Base-by-base conservation (phyloP, 2,329 filamentous ascomycete species). In the Trichoderma arundinaceum region DNA sequence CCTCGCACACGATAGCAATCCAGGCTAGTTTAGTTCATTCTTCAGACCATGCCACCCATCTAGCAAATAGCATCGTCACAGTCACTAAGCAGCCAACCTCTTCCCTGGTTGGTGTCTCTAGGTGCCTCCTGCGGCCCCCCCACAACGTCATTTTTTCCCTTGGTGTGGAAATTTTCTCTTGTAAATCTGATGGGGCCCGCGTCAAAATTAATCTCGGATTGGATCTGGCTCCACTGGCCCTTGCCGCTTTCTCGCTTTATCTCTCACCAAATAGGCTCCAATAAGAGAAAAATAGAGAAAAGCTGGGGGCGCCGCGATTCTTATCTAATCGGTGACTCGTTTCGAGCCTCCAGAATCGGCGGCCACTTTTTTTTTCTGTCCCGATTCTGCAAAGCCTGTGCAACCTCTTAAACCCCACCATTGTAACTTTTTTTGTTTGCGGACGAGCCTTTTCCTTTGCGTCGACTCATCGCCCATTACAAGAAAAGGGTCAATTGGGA, bases 401-500 rank as follows among this genome's bases (percentile, higher is more conserved):
- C 38, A 41, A 46, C 52, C 44, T 38, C 17, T 59, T 58, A 59
- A 60, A 66, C 63, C 63, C 67, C 66, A 68, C 65, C 63, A 66
- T 32, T 48, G 38, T 46, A 64, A 57, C 52, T 57, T 43, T 62
- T 48, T 41, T 39, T 33, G 35, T 56, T 41, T 46, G 48, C 51
- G 60, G 28, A 35, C 17, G n/a, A 57, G 39, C 51, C 59, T 64
- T 64, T 69, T 68, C 57, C 9, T 67, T 70, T 65, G 64, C 64
- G 61, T 65, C 69, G 67, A 68, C 65, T 64, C 65, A 66, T 67
- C 68, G 67, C 61, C 46, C 43, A 39, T 66, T 69, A n/a, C 22
- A 68, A 64, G 72, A 65, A 70, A 56, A 41, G 38, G 65, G 51
- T 72, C 74, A 75, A 76, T 74, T 72, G 76, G 73, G 68, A 72